These are phyloP conservation scores for Coemansia erecta DNA, from an alignment of 192 early-diverging fungal genomes.

Conservation along the genomic window DNA sequence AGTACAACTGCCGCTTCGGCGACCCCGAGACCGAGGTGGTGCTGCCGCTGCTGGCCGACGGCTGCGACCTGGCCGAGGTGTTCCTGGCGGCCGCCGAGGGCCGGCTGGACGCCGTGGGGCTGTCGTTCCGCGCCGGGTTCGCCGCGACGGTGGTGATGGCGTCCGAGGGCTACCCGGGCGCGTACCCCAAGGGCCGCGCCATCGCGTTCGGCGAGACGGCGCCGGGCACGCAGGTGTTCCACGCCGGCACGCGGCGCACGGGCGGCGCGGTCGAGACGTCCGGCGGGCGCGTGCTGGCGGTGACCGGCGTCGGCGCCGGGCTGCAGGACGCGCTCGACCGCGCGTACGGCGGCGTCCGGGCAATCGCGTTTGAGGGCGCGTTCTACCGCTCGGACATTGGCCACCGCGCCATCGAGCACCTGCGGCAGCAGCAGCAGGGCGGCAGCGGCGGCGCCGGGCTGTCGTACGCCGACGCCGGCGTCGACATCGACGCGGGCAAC, in stretches of 20 bases:
- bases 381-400: conserved; percentile 95
- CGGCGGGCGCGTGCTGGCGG: conserved; percentile 94
- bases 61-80: conserved; percentile 83
- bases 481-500: conserved; percentile 96
- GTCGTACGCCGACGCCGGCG: conserved; percentile 96
- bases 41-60: conserved; percentile 82
- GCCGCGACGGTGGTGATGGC: conserved; percentile 93
- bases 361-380: conserved; percentile 81
- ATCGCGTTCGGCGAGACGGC: conserved; percentile 62
- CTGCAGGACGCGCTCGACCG: conserved; percentile 75
- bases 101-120: conserved; percentile 81
- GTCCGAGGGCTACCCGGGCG: conserved; percentile 89
- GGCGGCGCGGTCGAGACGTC: conserved; percentile 70
- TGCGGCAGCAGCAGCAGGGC: conserved; percentile 33
- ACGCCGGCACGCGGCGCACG: conserved; percentile 78
- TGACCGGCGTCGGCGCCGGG: conserved; percentile 76
- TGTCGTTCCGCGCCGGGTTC: conserved; percentile 68
- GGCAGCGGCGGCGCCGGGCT: conserved; percentile 54
- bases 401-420: conserved; percentile 59
- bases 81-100: conserved; percentile 85
- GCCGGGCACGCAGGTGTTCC: conserved; percentile 70
- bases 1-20: conserved; percentile 98
- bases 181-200: conserved; percentile 75
- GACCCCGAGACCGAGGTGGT: conserved; percentile 98
- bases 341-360: conserved; percentile 68